These are phyloP conservation scores for Globisporangium paddicum DNA, from an alignment of 352 stramenopile species.

Conservation along the genomic window DNA sequence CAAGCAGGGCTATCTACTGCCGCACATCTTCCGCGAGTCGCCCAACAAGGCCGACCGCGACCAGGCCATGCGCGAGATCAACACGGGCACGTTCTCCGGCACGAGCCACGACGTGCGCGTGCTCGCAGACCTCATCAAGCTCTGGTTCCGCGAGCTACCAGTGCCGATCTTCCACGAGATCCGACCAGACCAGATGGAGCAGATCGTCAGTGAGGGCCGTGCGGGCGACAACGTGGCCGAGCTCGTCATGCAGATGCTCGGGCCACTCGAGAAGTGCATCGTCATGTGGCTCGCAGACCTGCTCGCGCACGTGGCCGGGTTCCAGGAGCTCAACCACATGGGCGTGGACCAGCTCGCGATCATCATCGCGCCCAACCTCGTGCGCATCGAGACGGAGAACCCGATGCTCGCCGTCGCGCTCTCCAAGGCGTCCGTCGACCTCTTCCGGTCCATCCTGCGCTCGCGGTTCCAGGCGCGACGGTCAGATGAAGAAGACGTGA, in stretches of 20 bases:
- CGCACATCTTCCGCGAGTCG: constrained; percentile 88
- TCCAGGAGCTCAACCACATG: constrained; percentile 83
- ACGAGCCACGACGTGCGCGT: constrained; percentile 72
- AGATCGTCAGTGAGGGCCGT: constrained; percentile 19
- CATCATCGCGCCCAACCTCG: constrained; percentile 86
- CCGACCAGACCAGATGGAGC: constrained; percentile 60
- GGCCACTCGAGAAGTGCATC: constrained; percentile 47
- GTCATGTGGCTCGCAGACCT: constrained; percentile 85
- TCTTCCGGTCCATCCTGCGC: constrained; percentile 56
- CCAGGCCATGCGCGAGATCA: constrained; percentile 79
- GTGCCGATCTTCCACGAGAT: constrained; percentile 82
- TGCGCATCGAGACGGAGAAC: constrained; percentile 81
- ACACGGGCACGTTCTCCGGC: constrained; percentile 68
- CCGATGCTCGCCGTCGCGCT: constrained; percentile 81
- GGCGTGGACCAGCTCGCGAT: constrained; percentile 88
- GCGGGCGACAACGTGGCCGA: constrained; percentile 25
- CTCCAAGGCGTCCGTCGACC: constrained; percentile 82
- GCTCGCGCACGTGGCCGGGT: constrained; percentile 61
- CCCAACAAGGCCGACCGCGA: constrained; percentile 85
- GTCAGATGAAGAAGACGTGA: background rate
- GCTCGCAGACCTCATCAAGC: constrained; percentile 85
- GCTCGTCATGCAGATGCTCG: constrained; percentile 43
- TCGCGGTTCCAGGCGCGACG: constrained; percentile 25
- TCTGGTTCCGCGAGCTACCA: constrained; percentile 87
- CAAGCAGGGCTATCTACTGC: constrained; percentile 54